A percentile compares a stretch with the other conserved stretches of the same genome.
These are phyloP conservation scores for Orbilia ellipsospora DNA, from an alignment of 2,329 filamentous ascomycete genomes.

Conservation along the genomic window DNA sequence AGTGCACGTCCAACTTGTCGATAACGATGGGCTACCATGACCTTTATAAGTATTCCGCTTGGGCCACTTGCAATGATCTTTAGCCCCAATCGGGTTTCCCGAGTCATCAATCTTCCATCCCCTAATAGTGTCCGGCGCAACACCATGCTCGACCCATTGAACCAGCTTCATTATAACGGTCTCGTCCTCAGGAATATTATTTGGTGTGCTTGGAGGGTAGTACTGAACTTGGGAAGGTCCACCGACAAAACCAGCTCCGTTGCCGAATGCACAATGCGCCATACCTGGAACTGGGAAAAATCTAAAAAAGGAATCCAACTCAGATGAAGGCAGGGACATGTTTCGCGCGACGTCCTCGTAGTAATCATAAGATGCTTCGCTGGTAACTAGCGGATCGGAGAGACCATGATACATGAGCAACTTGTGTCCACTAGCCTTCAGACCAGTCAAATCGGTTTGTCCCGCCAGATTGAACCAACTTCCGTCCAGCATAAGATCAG, in stretches of 20 bases:
- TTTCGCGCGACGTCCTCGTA: conserved; percentile 19
- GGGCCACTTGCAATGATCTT: conserved; percentile 36
- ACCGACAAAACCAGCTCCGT: conserved; percentile 48
- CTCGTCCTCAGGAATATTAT: not conserved
- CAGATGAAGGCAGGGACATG: conserved; percentile 18
- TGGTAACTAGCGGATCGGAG: not conserved
- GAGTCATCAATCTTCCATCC: conserved; percentile 13
- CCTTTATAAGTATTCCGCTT: conserved; percentile 28
- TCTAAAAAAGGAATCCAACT: conserved; percentile 60
- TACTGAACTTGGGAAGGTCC: conserved; percentile 9
- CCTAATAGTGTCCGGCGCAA: conserved; percentile 60
- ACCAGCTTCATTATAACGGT: conserved; percentile 64
- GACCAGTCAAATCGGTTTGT: conserved; percentile 62
- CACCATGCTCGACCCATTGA: conserved; percentile 66
- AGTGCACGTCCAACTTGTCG: conserved; percentile 21
- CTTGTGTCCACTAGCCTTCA: conserved; percentile 63
- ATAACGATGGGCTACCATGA: conserved; percentile 5
- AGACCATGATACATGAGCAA: conserved; percentile 66
- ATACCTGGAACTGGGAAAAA: conserved; percentile 61
- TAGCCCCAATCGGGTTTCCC: conserved; percentile 12
- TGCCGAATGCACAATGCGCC: conserved; percentile 60
- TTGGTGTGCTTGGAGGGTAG: not conserved
- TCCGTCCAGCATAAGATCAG: conserved; percentile 59
- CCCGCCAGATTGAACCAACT: conserved; percentile 62
- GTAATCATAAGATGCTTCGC: conserved; percentile 9